Conservation (phyloP, 2,329 filamentous ascomycete genomes). For the Stagonosporopsis cucurbitacearum region DNA sequence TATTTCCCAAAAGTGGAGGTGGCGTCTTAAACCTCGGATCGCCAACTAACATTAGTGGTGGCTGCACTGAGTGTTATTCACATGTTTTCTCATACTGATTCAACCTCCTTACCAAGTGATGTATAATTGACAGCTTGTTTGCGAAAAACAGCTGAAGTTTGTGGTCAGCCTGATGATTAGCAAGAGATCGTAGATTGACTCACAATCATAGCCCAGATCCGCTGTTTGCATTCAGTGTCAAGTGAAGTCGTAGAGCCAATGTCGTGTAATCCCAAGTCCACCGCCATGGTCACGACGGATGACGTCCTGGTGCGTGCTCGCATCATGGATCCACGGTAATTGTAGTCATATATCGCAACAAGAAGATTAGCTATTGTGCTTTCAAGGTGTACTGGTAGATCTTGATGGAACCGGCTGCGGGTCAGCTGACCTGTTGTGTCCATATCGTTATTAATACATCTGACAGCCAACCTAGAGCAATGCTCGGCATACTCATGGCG, state of each 20-base stretch:
- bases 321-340: conserved; percentile 9
- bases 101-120: conserved; percentile 6
- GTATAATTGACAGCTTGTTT: conserved; percentile 14
- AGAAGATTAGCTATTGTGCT: conserved; percentile 6
- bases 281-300: conserved; percentile 12
- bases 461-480: neutral
- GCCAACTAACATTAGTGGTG: neutral
- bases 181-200: neutral
- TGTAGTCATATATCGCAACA: conserved; percentile 10
- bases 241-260: neutral
- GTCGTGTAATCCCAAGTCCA: conserved; percentile 10
- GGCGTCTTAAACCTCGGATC: conserved; percentile 1
- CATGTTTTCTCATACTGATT: neutral
- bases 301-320: conserved; percentile 11
- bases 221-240: conserved; percentile 2
- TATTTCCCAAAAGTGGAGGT: neutral
- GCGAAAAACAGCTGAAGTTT: conserved; percentile 5
- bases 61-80: neutral
- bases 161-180: neutral
- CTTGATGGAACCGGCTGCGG: neutral
- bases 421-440: neutral
- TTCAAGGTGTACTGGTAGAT: conserved; percentile 7
- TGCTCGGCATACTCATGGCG: conserved; percentile 1
- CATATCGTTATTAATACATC: conserved; percentile 9
- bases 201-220: conserved; percentile 12